phyloP scores from a whole-genome alignment of 148 eudicot species.

The Camellia granthamiana region DNA sequence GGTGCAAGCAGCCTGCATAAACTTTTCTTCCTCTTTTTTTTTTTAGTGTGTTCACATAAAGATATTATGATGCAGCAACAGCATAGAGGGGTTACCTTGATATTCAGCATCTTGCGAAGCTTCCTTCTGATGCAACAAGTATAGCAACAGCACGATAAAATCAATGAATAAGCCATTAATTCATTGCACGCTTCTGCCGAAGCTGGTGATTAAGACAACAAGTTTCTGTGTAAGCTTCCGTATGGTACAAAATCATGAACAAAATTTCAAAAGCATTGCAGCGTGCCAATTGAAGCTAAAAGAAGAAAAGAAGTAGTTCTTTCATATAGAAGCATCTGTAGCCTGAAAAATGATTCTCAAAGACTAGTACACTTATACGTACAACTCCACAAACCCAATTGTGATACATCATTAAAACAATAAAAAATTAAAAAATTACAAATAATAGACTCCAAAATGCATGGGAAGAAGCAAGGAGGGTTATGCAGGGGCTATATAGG shows the following conservation, averaged over 20 bases:
- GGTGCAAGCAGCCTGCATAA: not conserved
- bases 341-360: not conserved
- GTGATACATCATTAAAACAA: not conserved
- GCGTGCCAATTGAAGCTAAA: not conserved
- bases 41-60: not conserved
- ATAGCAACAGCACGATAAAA: slow-evolving; percentile 97
- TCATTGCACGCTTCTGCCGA: slow-evolving; percentile 84
- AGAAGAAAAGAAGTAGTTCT: not conserved
- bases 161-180: slow-evolving; percentile 82
- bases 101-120: slow-evolving; percentile 78
- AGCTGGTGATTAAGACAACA: slow-evolving; percentile 54
- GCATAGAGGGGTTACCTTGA: slow-evolving; percentile 45
- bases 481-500: too few species aligned
- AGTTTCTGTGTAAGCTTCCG: slow-evolving; percentile 11
- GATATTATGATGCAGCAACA: slow-evolving; percentile 6
- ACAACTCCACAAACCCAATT: slow-evolving; percentile 2
- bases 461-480: too few species aligned
- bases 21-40: not conserved
- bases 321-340: not conserved
- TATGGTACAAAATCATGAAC: not conserved
- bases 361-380: not conserved
- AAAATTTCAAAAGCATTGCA: not conserved
- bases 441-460: too few species aligned
- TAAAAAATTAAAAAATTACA: too few species aligned
- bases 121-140: slow-evolving; percentile 92